Evolutionary conservation across 2,329 filamentous ascomycete species (phyloP), one percentile per base, ranked within the genome.

Genomic region (Monilinia aucupariae): DNA sequence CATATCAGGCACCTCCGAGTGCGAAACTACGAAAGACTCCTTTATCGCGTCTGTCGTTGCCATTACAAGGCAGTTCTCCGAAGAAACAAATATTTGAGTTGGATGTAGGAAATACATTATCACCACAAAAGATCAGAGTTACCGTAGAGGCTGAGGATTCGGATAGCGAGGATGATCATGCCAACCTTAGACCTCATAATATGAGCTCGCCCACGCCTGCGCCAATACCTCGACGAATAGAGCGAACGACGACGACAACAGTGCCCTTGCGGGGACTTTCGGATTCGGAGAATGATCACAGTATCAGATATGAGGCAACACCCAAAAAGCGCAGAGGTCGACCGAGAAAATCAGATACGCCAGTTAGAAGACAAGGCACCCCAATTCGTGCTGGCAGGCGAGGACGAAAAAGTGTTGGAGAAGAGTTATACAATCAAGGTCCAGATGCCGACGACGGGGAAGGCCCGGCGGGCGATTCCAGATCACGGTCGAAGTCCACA

Each of bases 321-420:
- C 76, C 78, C 1, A 76, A 75, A 66, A 74, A 72, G 68, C 73
- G 73, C 52, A 75, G 75, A 69, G 77, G 77, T 25, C 73, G 78
- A 50, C 76, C 77, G 41, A 74, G 75, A 52, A 80, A 79, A 67
- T 77, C 78, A 32, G 68, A 70, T 47, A 74, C 74, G 67, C 73
- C 74, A 39, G 76, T 63, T 6, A 72, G 71, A 50, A 71, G 69
- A 52, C 66, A 63, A 6, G 52, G 63, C 39, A 73, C 72, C 34
- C 70, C 69, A 9, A 65, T 52, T 13, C 65, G 65, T 25, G 72
- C 68, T 50, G 49, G 43, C 2, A 64, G 65, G 61, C 47, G 68
- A 66, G 63, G 64, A 51, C 69, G 68, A 62, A 70, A 69, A 50
- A 70, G 71, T 27, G 63, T 72, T 60, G 69, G 67, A 47, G 68